Evolutionary conservation across 1,139 yeast genomes (phyloP).

Genomic region (Geotrichum reessii): DNA sequence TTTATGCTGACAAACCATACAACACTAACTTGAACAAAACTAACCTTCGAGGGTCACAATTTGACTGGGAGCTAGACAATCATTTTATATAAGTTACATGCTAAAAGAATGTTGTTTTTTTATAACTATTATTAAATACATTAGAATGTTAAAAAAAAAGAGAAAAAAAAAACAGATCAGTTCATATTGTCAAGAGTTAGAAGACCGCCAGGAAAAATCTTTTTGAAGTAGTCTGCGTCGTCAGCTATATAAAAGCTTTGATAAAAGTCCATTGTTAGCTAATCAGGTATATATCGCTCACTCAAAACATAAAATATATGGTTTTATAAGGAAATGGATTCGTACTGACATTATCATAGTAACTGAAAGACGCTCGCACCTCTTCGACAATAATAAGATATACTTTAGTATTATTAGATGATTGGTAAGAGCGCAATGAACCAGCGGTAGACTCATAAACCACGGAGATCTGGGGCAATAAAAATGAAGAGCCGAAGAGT

Average conservation of each 20-base stretch:
- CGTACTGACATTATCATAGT: background rate
- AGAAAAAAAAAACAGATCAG: background rate
- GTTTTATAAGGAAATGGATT: background rate
- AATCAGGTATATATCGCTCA: background rate
- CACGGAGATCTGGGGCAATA: background rate
- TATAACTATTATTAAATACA: background rate
- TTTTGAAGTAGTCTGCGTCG: conserved; percentile 12
- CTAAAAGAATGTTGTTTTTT: too few species aligned
- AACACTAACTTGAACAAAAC: background rate
- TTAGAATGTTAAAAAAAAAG: background rate
- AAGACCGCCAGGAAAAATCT: conserved; percentile 17
- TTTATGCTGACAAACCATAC: background rate
- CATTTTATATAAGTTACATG: too few species aligned
- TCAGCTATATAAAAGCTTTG: conserved; percentile 16
- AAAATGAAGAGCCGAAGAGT: background rate
- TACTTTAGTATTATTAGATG: background rate
- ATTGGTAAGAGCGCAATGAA: background rate
- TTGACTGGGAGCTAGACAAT: background rate
- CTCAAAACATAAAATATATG: background rate
- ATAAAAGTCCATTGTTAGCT: conserved; percentile 12
- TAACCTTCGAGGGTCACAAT: background rate
- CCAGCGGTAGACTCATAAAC: background rate
- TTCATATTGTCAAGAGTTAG: conserved; percentile 16
- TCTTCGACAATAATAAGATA: background rate
- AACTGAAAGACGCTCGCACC: background rate